phyloP scores from a whole-genome alignment of 1,284 basidiomycete genomes.

The Macrocybe sp. region DNA sequence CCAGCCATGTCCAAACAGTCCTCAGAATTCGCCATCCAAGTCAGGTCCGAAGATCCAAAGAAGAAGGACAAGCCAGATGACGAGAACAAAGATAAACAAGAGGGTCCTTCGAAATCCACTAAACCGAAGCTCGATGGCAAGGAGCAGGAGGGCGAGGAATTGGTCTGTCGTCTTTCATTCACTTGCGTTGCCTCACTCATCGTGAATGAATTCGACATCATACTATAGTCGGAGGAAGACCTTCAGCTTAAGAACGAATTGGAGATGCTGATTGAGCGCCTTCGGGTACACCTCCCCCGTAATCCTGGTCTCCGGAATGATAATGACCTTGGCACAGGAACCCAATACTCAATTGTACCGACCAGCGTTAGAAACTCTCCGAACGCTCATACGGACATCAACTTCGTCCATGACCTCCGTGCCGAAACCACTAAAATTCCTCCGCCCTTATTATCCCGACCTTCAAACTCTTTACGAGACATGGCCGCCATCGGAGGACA shows the following conservation, averaged over 20 bases:
- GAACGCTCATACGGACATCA: constrained; percentile 92
- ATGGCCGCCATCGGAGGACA: constrained; percentile 78
- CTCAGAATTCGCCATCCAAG: constrained; percentile 51
- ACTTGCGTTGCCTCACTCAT: constrained; percentile 8
- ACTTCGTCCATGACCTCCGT: constrained; percentile 99
- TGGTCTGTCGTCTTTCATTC: constrained; percentile 49
- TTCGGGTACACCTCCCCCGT: constrained; percentile 57
- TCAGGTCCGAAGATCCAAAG: constrained; percentile 69
- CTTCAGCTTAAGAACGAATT: constrained; percentile 91
- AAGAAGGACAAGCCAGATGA: constrained; percentile 59
- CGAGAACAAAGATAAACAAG: constrained; percentile 55
- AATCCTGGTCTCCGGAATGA: not conserved
- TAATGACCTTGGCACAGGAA: constrained; percentile 58
- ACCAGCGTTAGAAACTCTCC: constrained; percentile 90
- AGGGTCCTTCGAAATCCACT: constrained; percentile 40
- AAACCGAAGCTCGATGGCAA: constrained; percentile 40
- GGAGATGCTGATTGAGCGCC: constrained; percentile 94
- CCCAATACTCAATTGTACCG: constrained; percentile 79
- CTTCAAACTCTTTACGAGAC: constrained; percentile 79
- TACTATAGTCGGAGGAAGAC: constrained; percentile 87
- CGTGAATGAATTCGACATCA: constrained; percentile 1
- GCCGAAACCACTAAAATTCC: constrained; percentile 98
- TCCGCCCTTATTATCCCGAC: constrained; percentile 91
- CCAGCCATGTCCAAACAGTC: constrained; percentile 47
- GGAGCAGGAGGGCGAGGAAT: constrained; percentile 73